These are phyloP conservation scores for Rhizopogon salebrosus DNA, from an alignment of 768 basidiomycete genomes.

Conservation along the genomic window DNA sequence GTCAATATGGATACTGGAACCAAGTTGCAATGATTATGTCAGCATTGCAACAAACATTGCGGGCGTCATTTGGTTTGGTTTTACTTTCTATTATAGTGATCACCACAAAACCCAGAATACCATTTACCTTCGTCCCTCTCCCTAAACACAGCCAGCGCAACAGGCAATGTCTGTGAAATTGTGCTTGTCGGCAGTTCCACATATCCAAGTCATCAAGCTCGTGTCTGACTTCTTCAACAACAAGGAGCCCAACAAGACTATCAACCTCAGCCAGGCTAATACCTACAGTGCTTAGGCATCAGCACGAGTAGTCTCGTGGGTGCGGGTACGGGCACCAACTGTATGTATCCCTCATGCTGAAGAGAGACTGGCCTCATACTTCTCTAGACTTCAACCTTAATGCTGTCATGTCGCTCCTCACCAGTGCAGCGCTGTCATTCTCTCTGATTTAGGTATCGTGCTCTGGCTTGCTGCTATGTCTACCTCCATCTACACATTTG, in stretches of 20 bases:
- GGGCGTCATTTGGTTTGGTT: too few species aligned
- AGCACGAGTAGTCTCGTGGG: too few species aligned
- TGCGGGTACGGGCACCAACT: slow-evolving; percentile 76
- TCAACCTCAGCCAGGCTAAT: slow-evolving; percentile 99
- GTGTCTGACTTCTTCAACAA: slow-evolving; percentile 98
- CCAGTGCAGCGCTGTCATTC: slow-evolving; percentile 69
- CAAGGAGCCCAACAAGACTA: slow-evolving; percentile 98
- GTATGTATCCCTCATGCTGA: slow-evolving; percentile 37
- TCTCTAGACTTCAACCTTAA: slow-evolving; percentile 67
- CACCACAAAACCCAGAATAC: too few species aligned
- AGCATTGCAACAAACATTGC: too few species aligned
- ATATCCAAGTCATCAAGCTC: slow-evolving; percentile 96
- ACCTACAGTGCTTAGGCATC: slow-evolving; percentile 99
- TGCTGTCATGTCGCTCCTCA: slow-evolving; percentile 79
- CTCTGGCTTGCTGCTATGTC: slow-evolving; percentile 61
- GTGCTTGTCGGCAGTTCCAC: slow-evolving; percentile 98
- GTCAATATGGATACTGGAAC: too few species aligned
- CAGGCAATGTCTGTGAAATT: slow-evolving; percentile 91
- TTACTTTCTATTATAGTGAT: too few species aligned
- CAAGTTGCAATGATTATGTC: too few species aligned
- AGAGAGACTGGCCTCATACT: background rate
- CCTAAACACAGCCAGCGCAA: too few species aligned
- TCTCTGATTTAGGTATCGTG: slow-evolving; percentile 79
- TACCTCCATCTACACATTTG: slow-evolving; percentile 52
- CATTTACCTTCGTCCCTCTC: too few species aligned